These are phyloP conservation scores for Candida ascalaphidarum DNA, from an alignment of 805 yeast genomes.

Conservation along the genomic window DNA sequence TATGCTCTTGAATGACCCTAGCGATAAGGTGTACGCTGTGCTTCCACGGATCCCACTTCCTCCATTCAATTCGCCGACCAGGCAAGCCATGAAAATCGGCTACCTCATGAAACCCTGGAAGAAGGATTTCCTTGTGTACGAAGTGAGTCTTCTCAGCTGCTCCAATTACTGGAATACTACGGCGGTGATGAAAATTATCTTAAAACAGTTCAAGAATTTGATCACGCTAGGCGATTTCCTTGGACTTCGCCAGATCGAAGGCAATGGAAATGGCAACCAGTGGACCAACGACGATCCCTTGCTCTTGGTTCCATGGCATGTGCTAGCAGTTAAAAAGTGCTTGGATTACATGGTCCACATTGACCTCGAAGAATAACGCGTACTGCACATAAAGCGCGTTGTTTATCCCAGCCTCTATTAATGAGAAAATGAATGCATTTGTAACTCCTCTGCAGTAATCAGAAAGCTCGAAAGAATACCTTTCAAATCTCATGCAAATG, in stretches of 20 bases:
- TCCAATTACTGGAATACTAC: conserved; percentile 56
- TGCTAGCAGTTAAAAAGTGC: conserved; percentile 56
- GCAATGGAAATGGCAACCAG: conserved; percentile 1
- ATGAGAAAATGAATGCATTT: no score
- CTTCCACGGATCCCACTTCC: conserved; percentile 56
- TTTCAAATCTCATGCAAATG: no score
- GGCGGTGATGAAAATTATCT: conserved; percentile 44
- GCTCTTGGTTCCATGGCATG: conserved; percentile 63
- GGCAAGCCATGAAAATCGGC: conserved; percentile 66
- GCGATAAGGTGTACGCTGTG: conserved; percentile 46
- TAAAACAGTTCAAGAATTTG: conserved; percentile 55
- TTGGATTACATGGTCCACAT: conserved; percentile 53
- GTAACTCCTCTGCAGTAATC: no score
- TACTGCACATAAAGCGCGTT: no score
- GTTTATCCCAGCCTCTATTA: no score
- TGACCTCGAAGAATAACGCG: conserved; percentile 22
- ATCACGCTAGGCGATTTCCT: conserved; percentile 35
- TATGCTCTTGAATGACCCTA: conserved; percentile 35
- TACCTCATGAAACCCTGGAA: conserved; percentile 43
- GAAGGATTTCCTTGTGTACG: no score
- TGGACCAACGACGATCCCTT: conserved; percentile 2
- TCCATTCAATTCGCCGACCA: conserved; percentile 58
- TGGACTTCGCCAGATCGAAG: conserved; percentile 9
- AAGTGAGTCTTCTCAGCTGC: conserved; percentile 64
- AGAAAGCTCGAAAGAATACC: no score